A percentile compares a stretch with the other conserved stretches of the same genome.
phyloP scores from a whole-genome alignment of 352 stramenopile species.

The Aphanomyces cochlioides region DNA sequence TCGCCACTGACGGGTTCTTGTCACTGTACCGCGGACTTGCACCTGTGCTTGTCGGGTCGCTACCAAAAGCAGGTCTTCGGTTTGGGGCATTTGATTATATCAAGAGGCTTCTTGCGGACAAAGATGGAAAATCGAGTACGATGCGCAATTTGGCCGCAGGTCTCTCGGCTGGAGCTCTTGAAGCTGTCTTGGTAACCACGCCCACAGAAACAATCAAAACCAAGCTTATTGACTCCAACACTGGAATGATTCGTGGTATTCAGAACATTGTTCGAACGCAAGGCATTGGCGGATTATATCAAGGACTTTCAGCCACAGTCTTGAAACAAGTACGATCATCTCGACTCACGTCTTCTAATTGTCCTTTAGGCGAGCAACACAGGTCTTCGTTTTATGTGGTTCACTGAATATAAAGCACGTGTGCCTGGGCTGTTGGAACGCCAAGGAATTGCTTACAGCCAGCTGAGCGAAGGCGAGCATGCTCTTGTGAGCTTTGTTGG shows the following conservation, averaged over 20 bases:
- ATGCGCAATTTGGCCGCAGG: conserved; percentile 91
- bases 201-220: conserved; percentile 97
- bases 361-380: conserved; percentile 87
- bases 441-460: conserved; percentile 62
- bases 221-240: conserved; percentile 96
- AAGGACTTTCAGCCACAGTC: conserved; percentile 91
- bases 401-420: conserved; percentile 92
- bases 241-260: conserved; percentile 85
- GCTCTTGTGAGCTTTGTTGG: conserved; percentile 90
- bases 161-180: conserved; percentile 88
- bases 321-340: conserved; percentile 83
- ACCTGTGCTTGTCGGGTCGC: conserved; percentile 91
- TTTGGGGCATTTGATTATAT: conserved; percentile 94
- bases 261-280: conserved; percentile 91
- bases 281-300: conserved; percentile 89
- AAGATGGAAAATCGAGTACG: conserved; percentile 87
- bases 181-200: conserved; percentile 91
- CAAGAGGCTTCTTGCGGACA: conserved; percentile 76
- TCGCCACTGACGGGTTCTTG: conserved; percentile 55
- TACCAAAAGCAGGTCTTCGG: conserved; percentile 95
- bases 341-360: conserved; percentile 29
- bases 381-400: conserved; percentile 96
- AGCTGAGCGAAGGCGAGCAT: conserved; percentile 61
- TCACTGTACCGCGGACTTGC: conserved; percentile 92
- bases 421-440: conserved; percentile 54